phyloP scores from a whole-genome alignment of 164 flowering plant species.

The Umbilicus rupestris region DNA sequence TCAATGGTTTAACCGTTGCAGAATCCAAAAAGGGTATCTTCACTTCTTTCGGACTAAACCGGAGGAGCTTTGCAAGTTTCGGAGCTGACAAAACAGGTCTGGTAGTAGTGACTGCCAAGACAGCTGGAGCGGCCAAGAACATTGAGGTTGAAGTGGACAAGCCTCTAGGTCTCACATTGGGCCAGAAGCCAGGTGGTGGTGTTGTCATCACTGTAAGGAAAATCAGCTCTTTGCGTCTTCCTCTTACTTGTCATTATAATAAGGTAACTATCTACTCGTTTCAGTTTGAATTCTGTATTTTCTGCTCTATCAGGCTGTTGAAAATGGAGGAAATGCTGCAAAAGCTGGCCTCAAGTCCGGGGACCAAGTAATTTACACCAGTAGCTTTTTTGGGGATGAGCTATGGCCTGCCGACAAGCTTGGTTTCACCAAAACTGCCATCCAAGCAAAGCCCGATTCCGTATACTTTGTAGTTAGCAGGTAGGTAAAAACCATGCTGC shows the following conservation, averaged over 20 bases:
- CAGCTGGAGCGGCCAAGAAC: constrained; percentile 70
- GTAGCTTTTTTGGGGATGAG: constrained; percentile 98
- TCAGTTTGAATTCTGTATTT: background rate
- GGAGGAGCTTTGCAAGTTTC: constrained; percentile 15
- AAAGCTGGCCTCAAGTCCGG: constrained; percentile 81
- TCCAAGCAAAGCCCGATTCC: constrained; percentile 93
- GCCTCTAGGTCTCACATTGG: constrained; percentile 85
- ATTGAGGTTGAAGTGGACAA: constrained; percentile 97
- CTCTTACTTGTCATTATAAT: no score
- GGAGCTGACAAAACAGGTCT: constrained; percentile 9
- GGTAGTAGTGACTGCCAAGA: constrained; percentile 54
- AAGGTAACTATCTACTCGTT: background rate
- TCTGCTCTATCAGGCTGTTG: constrained; percentile 49
- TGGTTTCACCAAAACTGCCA: constrained; percentile 94
- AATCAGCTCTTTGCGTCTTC: background rate
- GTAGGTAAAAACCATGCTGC: constrained; percentile 17
- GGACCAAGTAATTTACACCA: constrained; percentile 90
- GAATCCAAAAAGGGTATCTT: constrained; percentile 52
- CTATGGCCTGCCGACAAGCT: constrained; percentile 99
- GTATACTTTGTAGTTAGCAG: constrained; percentile 94
- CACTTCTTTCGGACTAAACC: constrained; percentile 23
- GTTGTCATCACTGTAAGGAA: constrained; percentile 74
- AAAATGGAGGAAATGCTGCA: constrained; percentile 88
- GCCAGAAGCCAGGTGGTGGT: constrained; percentile 86
- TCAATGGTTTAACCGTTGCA: constrained; percentile 54